These are phyloP conservation scores for Pseudozyma tsukubaensis DNA, from an alignment of 1,284 basidiomycete genomes.

Conservation along the genomic window DNA sequence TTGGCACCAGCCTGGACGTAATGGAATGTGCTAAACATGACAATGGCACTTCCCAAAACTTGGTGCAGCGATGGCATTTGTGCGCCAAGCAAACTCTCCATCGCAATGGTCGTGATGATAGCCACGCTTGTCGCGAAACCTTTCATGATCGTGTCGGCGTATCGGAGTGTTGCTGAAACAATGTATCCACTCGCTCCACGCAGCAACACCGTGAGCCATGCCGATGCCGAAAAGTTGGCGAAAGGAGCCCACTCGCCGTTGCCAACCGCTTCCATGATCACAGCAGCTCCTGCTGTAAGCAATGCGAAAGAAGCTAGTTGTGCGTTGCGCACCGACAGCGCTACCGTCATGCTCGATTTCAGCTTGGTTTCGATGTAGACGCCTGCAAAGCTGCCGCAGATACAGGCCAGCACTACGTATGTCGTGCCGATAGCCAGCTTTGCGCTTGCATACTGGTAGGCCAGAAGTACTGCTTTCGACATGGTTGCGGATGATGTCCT, in stretches of 20 bases:
- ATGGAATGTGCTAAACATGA: slow-evolving; percentile 35
- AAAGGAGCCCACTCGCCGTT: slow-evolving; percentile 19
- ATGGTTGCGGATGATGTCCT: background rate
- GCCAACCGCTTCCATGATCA: slow-evolving; percentile 17
- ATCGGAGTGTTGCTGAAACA: slow-evolving; percentile 36
- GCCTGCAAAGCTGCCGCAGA: slow-evolving; percentile 41
- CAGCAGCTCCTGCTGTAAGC: slow-evolving; percentile 22
- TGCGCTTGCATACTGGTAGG: slow-evolving; percentile 6
- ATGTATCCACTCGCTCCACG: slow-evolving; percentile 35
- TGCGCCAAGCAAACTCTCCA: slow-evolving; percentile 25
- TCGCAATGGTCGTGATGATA: slow-evolving; percentile 36
- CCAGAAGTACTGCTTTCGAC: slow-evolving; percentile 13
- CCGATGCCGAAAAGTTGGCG: slow-evolving; percentile 22
- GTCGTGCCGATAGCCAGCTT: slow-evolving; percentile 10
- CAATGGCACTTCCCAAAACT: slow-evolving; percentile 24
- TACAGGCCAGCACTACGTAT: slow-evolving; percentile 31
- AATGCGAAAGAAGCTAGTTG: slow-evolving; percentile 35
- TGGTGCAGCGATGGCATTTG: slow-evolving; percentile 17
- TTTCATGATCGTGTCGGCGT: slow-evolving; percentile 48
- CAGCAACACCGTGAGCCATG: slow-evolving; percentile 36
- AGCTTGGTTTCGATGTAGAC: slow-evolving; percentile 43
- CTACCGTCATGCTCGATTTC: slow-evolving; percentile 39
- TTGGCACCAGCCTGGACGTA: slow-evolving; percentile 16
- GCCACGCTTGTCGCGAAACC: slow-evolving; percentile 44
- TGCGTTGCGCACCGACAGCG: slow-evolving; percentile 40